Evolutionary conservation across 202 grass and related monocot genomes (phyloP), one percentile per base, ranked within the genome.

Genomic region (Eragrostis tef): DNA sequence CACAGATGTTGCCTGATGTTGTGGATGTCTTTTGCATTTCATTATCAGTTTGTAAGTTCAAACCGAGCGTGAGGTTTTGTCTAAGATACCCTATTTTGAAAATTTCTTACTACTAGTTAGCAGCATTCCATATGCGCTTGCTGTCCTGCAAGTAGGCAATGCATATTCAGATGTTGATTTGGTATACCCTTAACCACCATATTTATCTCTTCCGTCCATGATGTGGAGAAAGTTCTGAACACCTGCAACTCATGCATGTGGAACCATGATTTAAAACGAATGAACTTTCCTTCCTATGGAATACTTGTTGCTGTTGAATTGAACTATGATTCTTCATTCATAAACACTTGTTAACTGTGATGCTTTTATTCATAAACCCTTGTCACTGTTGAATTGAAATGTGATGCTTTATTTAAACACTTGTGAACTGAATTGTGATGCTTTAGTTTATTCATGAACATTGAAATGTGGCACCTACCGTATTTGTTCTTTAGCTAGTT

Each of bases 161-260:
- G 15, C 14, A 29, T 43, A 58, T 24, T 62, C 41, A 46, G 9
- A 59, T 76, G 34, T 39, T 39, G 5, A 39, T 39, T 39, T 5
- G 34, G 34, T 39, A 39, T 39, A 39, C 34, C 34, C 34, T 39
- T 39, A 5, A 39, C 5, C 6, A 39, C 34, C 34, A 39, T 39
- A 39, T 39, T 39, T 39, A 3, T 39, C 34, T 53, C 6, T 44
- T 5, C 25, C 19, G 53, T 13, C 51, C 29, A 58, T 42, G 34
- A 39, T 22, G 12, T 15, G 72, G 36, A 74, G n/a, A 7, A 21
- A 20, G 9, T 24, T 43, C 21, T 42, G 71, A 6, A 57, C 19
- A n/a, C 34, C 31, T 65, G 63, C 63, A 58, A 43, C 34, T 24
- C 52, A 39, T 73, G 29, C 11, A 74, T 74, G 71, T 56, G 26